A percentile compares a stretch with the other conserved stretches of the same genome.
Conservation (phyloP, 257 asterid genomes). For the Nicotiana tabacum region DNA sequence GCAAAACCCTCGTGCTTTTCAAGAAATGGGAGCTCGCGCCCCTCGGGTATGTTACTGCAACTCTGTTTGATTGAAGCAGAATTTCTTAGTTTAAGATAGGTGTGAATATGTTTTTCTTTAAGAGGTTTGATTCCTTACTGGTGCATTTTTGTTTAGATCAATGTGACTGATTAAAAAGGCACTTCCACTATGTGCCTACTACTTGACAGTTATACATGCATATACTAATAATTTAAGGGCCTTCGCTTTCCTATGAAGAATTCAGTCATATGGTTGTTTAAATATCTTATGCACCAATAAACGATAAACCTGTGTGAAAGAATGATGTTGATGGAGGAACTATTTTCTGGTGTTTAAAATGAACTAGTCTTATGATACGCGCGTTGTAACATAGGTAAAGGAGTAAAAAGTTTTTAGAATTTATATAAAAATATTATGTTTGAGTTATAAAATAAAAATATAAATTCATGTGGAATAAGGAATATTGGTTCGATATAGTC, state of each 20-base stretch:
- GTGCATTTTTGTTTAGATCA: background rate
- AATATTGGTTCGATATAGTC: no score
- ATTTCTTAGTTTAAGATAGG: conserved; percentile 7
- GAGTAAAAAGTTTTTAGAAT: no score
- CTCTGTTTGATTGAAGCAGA: conserved; percentile 7
- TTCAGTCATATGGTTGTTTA: background rate
- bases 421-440: no score
- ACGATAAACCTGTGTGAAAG: background rate
- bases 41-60: conserved; percentile 69
- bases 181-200: background rate
- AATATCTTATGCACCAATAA: background rate
- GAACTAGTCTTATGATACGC: background rate
- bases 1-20: conserved; percentile 84
- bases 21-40: conserved; percentile 99
- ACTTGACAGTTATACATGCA: background rate
- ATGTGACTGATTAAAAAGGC: background rate
- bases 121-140: background rate
- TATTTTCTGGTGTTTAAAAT: background rate
- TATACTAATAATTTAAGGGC: background rate
- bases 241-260: conserved; percentile 3
- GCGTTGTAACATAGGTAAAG: no score
- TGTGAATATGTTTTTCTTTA: background rate
- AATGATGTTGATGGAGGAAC: background rate
- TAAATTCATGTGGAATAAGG: no score
- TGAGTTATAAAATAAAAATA: no score